Evolutionary conservation across 139 green algal species (phyloP), one percentile per base, ranked within the genome.

Genomic region (Closterium sp.): DNA sequence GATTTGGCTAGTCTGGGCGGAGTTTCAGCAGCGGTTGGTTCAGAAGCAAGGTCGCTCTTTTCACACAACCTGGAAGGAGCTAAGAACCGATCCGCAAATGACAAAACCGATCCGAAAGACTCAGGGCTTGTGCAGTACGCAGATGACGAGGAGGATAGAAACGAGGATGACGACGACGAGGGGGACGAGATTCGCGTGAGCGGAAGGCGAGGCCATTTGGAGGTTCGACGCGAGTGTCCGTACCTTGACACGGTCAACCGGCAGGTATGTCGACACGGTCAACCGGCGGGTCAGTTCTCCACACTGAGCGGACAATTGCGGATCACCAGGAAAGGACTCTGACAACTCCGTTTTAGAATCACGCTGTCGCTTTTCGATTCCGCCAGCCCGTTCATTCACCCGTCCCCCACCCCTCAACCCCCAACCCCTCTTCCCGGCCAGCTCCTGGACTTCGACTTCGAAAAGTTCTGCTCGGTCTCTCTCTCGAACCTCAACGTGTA

Each of bases 381-480:
- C 28, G 10, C 7, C 29, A 13, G 9, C 85, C 28, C 28, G 10
- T 88, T 5, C 29, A 28, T 88, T 19, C 45, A 13, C 10, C 45
- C 45, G 2, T 38, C 30, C 32, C 32, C 32, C 2, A 2, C 4
- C 32, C 4, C 4, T 38, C 32, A 38, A 7, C 38, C 38, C 62
- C 62, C 13, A n/a, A n/a, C 62, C 1, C 13, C 19, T 13, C 62
- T 10, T 92, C 32, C 5, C 28, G n/a, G n/a, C 10, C 92, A 94
- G 97, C 97, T 97, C 88, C 96, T 99, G 34, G 98, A 99, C 92
- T 99, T 99, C 95, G 98, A 99, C 92, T 99, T 99, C 92, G 98
- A 99, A 89, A 99, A 99, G 95, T 99, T 97, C 95, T 99, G 98
- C 95, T 98, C 95, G 9, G 97, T 99, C 10, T 97, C 96, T 11